Evolutionary conservation across 2,329 filamentous ascomycete genomes (phyloP).

Genomic region (Monilinia fructigena): DNA sequence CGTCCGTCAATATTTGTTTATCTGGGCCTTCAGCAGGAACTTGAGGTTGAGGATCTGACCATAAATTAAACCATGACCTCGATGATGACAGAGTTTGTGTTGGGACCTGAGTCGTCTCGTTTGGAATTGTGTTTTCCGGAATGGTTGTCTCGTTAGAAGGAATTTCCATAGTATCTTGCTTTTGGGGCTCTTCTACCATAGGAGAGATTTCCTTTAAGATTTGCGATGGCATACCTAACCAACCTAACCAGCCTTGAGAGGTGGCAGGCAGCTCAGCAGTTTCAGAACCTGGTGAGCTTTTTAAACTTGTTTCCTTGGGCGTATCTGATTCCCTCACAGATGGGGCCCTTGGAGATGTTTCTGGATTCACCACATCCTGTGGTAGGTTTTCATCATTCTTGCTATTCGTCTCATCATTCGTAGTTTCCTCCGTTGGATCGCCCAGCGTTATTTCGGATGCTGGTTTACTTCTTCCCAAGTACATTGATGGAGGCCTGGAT

Average conservation of each 20-base stretch:
- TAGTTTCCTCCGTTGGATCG: slow-evolving; percentile 23
- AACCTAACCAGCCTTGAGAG: slow-evolving; percentile 56
- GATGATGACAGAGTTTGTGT: slow-evolving; percentile 17
- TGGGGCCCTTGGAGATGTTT: slow-evolving; percentile 13
- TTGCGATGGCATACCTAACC: slow-evolving; percentile 44
- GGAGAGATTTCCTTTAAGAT: slow-evolving; percentile 19
- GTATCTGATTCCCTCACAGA: slow-evolving; percentile 10
- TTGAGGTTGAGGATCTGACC: slow-evolving; percentile 33
- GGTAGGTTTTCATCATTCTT: slow-evolving; percentile 20
- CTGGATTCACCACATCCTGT: slow-evolving; percentile 5
- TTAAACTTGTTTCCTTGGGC: slow-evolving; percentile 15
- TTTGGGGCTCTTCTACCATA: slow-evolving; percentile 17
- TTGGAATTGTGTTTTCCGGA: slow-evolving; percentile 16
- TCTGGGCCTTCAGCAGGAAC: slow-evolving; percentile 31
- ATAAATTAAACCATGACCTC: slow-evolving; percentile 39
- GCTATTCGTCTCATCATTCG: slow-evolving; percentile 22
- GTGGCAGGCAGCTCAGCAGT: slow-evolving; percentile 30
- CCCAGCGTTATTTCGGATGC: slow-evolving; percentile 39
- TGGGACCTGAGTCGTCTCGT: slow-evolving; percentile 17
- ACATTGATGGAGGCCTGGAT: slow-evolving; percentile 38
- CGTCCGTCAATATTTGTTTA: slow-evolving; percentile 23
- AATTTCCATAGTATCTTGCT: slow-evolving; percentile 16
- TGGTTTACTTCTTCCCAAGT: slow-evolving; percentile 40
- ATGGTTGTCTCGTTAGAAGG: slow-evolving; percentile 1
- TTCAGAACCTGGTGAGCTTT: slow-evolving; percentile 6